Percentiles rank a stretch among this genome's conserved stretches.
These are phyloP conservation scores for Leccinum broughii DNA, from an alignment of 768 basidiomycete genomes.

Conservation along the genomic window DNA sequence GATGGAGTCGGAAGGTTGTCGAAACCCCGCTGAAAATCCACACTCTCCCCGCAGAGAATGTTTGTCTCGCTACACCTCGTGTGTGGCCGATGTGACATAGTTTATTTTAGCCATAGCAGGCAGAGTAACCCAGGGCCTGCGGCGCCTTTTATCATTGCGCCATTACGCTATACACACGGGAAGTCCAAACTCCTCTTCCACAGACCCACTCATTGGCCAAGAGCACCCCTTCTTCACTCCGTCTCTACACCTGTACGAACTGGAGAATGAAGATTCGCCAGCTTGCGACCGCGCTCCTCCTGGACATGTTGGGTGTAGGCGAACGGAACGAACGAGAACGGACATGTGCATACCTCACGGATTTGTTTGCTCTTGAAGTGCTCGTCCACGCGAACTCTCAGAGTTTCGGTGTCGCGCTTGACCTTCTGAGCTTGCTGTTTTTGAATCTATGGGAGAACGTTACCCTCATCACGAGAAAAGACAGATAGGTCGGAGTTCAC, in stretches of 20 bases:
- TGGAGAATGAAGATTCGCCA: slow-evolving; percentile 14
- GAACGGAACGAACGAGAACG: not conserved
- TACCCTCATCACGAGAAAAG: not conserved
- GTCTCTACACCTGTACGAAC: not conserved
- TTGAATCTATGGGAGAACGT: slow-evolving; percentile 21
- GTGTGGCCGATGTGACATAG: no score
- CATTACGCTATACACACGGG: not conserved
- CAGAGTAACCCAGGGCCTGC: no score
- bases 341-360: slow-evolving; percentile 22
- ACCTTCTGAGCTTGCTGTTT: slow-evolving; percentile 23
- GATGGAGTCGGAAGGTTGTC: not conserved
- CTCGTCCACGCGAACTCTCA: slow-evolving; percentile 24
- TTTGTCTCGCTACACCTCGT: not conserved
- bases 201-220: not conserved
- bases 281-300: slow-evolving; percentile 23
- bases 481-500: slow-evolving; percentile 26
- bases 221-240: not conserved
- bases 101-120: no score
- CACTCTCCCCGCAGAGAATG: not conserved
- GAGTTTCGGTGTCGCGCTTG: slow-evolving; percentile 18
- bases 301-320: not conserved
- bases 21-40: not conserved
- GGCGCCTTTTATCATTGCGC: not conserved
- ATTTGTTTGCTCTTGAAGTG: slow-evolving; percentile 20
- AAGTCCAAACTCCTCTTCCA: no score